A percentile compares a stretch with the other conserved stretches of the same genome.
These are phyloP conservation scores for Asterophora parasitica DNA, from an alignment of 768 basidiomycete species.

Conservation along the genomic window DNA sequence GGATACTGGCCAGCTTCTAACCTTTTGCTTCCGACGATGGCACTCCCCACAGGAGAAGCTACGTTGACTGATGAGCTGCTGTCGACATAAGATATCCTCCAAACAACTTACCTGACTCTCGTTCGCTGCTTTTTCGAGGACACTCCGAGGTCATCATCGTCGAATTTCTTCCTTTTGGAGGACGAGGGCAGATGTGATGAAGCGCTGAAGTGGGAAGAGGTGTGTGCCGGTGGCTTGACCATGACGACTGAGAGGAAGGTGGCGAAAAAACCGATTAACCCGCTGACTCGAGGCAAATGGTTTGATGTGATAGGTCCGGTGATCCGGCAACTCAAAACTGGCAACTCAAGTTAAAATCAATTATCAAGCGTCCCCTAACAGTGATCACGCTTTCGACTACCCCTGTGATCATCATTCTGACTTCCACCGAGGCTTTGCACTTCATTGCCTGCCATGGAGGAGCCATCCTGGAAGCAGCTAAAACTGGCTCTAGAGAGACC, in stretches of 20 bases:
- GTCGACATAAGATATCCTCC: constrained; percentile 6
- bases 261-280: neutral
- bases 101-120: constrained; percentile 59
- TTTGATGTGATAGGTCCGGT: constrained; percentile 17
- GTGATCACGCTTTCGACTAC: constrained; percentile 2
- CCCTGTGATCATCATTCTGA: neutral
- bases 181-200: constrained; percentile 24
- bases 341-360: too few relatives aligned
- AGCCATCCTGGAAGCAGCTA: constrained; percentile 52
- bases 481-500: constrained; percentile 72
- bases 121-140: constrained; percentile 66
- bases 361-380: too few relatives aligned
- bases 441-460: constrained; percentile 11
- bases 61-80: constrained; percentile 9
- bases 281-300: constrained; percentile 14
- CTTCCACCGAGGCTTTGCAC: neutral
- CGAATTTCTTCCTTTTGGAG: constrained; percentile 58
- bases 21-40: constrained; percentile 86
- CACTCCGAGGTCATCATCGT: constrained; percentile 48
- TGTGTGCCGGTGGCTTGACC: constrained; percentile 33
- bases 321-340: constrained; percentile 12
- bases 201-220: constrained; percentile 10
- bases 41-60: constrained; percentile 88
- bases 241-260: constrained; percentile 17
- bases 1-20: constrained; percentile 20